Percentiles rank a stretch among this genome's conserved stretches.
Conservation (phyloP, 441 rosid species). For the Adansonia rubrostipa region DNA sequence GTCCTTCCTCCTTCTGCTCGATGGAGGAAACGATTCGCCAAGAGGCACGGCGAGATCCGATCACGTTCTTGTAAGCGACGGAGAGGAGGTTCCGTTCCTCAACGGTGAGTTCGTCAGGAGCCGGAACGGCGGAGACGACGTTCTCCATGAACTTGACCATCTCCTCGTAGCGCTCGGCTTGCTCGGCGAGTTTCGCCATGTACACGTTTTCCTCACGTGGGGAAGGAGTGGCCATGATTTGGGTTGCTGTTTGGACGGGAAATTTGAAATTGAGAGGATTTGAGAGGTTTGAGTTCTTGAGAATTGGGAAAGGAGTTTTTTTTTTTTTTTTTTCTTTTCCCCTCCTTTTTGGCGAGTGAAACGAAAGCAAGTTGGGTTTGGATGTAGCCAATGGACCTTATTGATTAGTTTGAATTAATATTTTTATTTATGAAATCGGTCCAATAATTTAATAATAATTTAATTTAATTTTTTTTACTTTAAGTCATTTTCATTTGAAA, state of each 20-base stretch:
- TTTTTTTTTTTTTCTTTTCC: background rate
- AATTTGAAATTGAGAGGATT: conserved; percentile 9
- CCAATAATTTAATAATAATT: too few species aligned
- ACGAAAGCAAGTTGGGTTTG: background rate
- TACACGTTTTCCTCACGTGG: conserved; percentile 55
- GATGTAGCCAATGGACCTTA: background rate
- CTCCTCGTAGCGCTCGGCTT: conserved; percentile 80
- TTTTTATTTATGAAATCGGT: too few species aligned
- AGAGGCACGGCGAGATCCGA: conserved; percentile 77
- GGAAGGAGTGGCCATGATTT: conserved; percentile 34
- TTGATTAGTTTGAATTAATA: too few species aligned
- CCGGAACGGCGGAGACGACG: conserved; percentile 42
- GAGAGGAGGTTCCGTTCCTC: conserved; percentile 84
- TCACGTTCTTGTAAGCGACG: conserved; percentile 81
- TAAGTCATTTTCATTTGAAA: too few species aligned
- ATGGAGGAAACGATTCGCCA: conserved; percentile 78
- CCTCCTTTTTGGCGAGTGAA: too few species aligned
- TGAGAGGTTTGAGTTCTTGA: background rate
- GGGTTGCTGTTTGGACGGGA: background rate
- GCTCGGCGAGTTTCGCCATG: conserved; percentile 67
- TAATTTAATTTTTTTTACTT: too few species aligned
- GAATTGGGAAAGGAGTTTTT: background rate
- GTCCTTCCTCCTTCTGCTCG: conserved; percentile 76
- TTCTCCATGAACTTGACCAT: conserved; percentile 83
- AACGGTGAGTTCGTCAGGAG: conserved; percentile 55